Evolutionary conservation across 1,139 yeast species (phyloP).

Genomic region (Candida tunisiensis): DNA sequence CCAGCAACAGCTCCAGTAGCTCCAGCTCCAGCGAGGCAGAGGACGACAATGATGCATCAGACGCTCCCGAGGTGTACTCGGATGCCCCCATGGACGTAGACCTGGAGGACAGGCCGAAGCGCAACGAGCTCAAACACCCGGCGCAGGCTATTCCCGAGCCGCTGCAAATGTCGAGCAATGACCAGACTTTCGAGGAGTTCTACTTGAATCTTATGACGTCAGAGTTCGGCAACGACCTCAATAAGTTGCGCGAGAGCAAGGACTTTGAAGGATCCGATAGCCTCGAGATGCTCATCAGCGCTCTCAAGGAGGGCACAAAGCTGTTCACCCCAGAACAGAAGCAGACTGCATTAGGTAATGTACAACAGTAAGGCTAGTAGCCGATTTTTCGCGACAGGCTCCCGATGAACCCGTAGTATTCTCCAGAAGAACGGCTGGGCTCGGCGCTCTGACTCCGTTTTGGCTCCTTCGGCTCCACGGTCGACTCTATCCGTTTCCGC

Average conservation of each 20-base stretch:
- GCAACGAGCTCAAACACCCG: constrained; percentile 2
- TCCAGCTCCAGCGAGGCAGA: constrained; percentile 5
- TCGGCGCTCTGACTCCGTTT: not conserved
- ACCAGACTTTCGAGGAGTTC: constrained; percentile 14
- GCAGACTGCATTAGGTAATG: constrained; percentile 3
- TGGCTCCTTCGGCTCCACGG: constrained; percentile 2
- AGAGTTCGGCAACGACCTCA: constrained; percentile 22
- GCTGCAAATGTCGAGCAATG: constrained; percentile 3
- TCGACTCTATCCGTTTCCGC: constrained; percentile 11
- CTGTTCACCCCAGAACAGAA: constrained; percentile 19
- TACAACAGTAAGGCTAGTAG: constrained; percentile 5
- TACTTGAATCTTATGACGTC: constrained; percentile 18
- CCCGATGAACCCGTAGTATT: constrained; percentile 6
- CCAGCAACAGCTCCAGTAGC: constrained; percentile 3
- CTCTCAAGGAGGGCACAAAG: constrained; percentile 22
- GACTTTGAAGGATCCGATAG: constrained; percentile 21
- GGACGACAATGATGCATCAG: constrained; percentile 2
- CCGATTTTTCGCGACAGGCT: constrained; percentile 8
- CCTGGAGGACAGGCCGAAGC: constrained; percentile 1
- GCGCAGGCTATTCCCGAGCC: constrained; percentile 6
- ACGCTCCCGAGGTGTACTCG: constrained; percentile 4
- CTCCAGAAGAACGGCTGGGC: not conserved
- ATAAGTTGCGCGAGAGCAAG: constrained; percentile 18
- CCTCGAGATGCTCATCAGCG: constrained; percentile 17
- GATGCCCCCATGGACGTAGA: constrained; percentile 4